phyloP scores from a whole-genome alignment of 2,329 filamentous ascomycete species.

The Penicillium sp. region DNA sequence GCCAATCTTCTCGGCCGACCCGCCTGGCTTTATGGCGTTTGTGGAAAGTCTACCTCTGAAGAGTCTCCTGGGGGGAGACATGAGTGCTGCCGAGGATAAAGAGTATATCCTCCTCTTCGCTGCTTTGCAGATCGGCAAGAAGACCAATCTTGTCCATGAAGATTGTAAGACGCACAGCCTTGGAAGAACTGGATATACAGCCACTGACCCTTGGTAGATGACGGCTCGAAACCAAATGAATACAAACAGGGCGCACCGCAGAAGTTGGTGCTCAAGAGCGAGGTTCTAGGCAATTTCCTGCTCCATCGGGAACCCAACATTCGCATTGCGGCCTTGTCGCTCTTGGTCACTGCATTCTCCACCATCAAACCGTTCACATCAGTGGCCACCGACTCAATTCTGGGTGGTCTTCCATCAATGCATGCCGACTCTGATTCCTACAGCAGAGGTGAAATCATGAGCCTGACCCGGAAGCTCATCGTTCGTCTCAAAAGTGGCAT shows the following conservation, averaged over 20 bases:
- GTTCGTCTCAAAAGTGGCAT: constrained; percentile 72
- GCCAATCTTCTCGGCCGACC: constrained; percentile 38
- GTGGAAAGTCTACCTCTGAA: constrained; percentile 60
- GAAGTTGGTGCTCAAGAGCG: constrained; percentile 37
- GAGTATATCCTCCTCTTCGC: constrained; percentile 65
- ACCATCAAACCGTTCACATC: constrained; percentile 72
- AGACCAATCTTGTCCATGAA: constrained; percentile 68
- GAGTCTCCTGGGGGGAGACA: constrained; percentile 50
- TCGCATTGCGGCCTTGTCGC: constrained; percentile 76
- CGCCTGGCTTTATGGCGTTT: constrained; percentile 48
- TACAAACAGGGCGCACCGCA: constrained; percentile 16
- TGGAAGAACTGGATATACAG: constrained; percentile 1
- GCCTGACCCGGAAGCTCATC: constrained; percentile 73
- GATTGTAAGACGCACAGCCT: constrained; percentile 51
- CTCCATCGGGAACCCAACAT: constrained; percentile 62
- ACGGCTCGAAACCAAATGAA: constrained; percentile 25
- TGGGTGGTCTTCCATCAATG: constrained; percentile 67
- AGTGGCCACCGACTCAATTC: constrained; percentile 64
- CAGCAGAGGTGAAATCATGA: constrained; percentile 77
- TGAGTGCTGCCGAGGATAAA: constrained; percentile 51
- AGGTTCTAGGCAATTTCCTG: constrained; percentile 41
- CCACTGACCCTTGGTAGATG: constrained; percentile 29
- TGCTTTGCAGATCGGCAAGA: constrained; percentile 71
- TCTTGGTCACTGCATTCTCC: constrained; percentile 74
- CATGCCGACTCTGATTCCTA: constrained; percentile 86